These are phyloP conservation scores for Sporisorium scitamineum DNA, from an alignment of 1,284 basidiomycete species.

Conservation along the genomic window DNA sequence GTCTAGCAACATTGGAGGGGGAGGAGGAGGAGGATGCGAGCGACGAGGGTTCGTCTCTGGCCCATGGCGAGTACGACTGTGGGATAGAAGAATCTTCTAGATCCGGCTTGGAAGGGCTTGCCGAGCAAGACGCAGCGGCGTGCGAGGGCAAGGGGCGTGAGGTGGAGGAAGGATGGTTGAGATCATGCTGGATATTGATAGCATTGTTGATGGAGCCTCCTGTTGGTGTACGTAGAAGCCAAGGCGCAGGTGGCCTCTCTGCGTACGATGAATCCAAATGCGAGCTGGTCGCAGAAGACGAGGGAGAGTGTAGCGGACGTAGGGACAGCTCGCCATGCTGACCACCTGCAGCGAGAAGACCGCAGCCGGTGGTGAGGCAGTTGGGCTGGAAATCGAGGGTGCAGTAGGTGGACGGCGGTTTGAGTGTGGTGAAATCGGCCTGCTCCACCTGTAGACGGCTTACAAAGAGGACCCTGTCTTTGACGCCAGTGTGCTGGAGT, in stretches of 20 bases:
- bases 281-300: slow-evolving; percentile 9
- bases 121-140: background rate
- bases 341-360: slow-evolving; percentile 83
- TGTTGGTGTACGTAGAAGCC: slow-evolving; percentile 72
- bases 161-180: slow-evolving; percentile 17
- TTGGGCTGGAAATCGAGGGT: slow-evolving; percentile 80
- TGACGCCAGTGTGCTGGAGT: slow-evolving; percentile 39
- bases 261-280: slow-evolving; percentile 14
- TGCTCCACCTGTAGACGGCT: slow-evolving; percentile 53
- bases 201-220: slow-evolving; percentile 83
- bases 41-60: slow-evolving; percentile 34
- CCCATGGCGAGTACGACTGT: slow-evolving; percentile 21
- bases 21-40: slow-evolving; percentile 9
- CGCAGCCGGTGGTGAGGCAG: slow-evolving; percentile 71
- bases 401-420: slow-evolving; percentile 73
- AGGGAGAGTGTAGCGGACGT: slow-evolving; percentile 72
- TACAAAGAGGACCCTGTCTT: slow-evolving; percentile 54
- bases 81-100: slow-evolving; percentile 9
- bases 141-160: slow-evolving; percentile 3
- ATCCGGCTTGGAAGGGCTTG: slow-evolving; percentile 20
- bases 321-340: slow-evolving; percentile 83
- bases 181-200: slow-evolving; percentile 72
- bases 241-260: slow-evolving; percentile 54
- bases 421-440: slow-evolving; percentile 48
- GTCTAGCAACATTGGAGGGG: slow-evolving; percentile 15